Evolutionary conservation across 768 basidiomycete species (phyloP).

Genomic region (Lactifluus piperatus): DNA sequence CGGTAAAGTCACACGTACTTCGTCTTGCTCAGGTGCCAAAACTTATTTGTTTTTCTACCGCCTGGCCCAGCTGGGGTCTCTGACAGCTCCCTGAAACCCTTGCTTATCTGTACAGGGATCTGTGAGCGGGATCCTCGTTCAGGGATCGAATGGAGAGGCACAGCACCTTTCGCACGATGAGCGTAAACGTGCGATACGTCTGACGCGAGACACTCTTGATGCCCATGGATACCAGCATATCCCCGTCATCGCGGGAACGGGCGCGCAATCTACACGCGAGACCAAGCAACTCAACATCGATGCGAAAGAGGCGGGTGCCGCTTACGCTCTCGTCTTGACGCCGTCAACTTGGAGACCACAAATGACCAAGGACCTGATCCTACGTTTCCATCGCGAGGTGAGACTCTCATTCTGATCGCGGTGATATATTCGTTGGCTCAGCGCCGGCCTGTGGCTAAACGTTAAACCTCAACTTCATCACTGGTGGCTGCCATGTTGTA

Average conservation of each 20-base stretch:
- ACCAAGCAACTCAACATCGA: conserved; percentile 62
- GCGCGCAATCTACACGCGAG: conserved; percentile 71
- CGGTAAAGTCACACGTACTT: conserved; percentile 62
- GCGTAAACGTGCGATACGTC: conserved; percentile 49
- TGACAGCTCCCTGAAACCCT: conserved; percentile 3
- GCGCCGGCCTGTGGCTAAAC: conserved; percentile 20
- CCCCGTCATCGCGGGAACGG: conserved; percentile 75
- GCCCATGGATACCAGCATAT: conserved; percentile 58
- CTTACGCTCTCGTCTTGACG: conserved; percentile 66
- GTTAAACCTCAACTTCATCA: too few species aligned
- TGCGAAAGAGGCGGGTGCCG: conserved; percentile 76
- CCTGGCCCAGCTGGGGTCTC: background rate
- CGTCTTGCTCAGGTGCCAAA: conserved; percentile 55
- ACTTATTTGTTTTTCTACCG: conserved; percentile 1
- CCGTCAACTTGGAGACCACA: conserved; percentile 61
- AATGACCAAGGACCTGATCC: conserved; percentile 54
- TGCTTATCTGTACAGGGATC: conserved; percentile 42
- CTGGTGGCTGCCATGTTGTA: background rate
- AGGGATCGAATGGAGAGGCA: conserved; percentile 71
- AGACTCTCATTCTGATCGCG: conserved; percentile 8
- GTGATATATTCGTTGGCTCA: background rate
- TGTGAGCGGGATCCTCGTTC: conserved; percentile 62
- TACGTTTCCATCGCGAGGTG: conserved; percentile 60
- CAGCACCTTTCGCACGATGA: conserved; percentile 69
- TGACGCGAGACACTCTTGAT: conserved; percentile 66